These are phyloP conservation scores for Wickerhamiella infanticola DNA, from an alignment of 1,139 yeast genomes.

Conservation along the genomic window DNA sequence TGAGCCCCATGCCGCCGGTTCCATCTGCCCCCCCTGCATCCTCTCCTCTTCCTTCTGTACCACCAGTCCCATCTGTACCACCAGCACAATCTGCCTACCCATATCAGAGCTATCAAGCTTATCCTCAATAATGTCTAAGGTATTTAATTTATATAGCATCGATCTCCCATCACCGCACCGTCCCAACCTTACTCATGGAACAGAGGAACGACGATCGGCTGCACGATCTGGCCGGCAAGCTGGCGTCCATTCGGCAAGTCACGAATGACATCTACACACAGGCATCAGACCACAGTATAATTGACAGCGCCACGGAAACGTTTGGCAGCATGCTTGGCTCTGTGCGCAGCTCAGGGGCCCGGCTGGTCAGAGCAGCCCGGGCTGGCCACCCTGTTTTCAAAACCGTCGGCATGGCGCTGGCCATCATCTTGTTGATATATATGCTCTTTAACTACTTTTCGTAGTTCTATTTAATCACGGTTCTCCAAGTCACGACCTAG, in stretches of 20 bases:
- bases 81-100: too few species aligned
- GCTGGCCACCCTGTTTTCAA: constrained; percentile 44
- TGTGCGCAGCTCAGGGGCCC: constrained; percentile 50
- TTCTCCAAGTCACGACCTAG: constrained; percentile 62
- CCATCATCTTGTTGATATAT: constrained; percentile 51
- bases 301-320: constrained; percentile 33
- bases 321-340: constrained; percentile 45
- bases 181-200: constrained; percentile 10
- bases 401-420: constrained; percentile 43
- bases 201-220: constrained; percentile 42
- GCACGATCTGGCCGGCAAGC: constrained; percentile 43
- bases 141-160: too few species aligned
- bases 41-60: too few species aligned
- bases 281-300: constrained; percentile 40
- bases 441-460: constrained; percentile 42
- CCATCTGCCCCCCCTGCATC: too few species aligned
- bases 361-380: constrained; percentile 43
- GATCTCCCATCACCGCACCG: too few species aligned
- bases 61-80: too few species aligned
- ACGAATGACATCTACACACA: constrained; percentile 50
- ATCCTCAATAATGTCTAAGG: too few species aligned
- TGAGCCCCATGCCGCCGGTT: too few species aligned
- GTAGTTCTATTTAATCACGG: constrained; percentile 4
- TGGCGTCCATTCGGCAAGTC: constrained; percentile 43
- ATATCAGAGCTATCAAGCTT: too few species aligned